Evolutionary conservation across 768 basidiomycete genomes (phyloP).

Genomic region (Kwoniella dendrophila): DNA sequence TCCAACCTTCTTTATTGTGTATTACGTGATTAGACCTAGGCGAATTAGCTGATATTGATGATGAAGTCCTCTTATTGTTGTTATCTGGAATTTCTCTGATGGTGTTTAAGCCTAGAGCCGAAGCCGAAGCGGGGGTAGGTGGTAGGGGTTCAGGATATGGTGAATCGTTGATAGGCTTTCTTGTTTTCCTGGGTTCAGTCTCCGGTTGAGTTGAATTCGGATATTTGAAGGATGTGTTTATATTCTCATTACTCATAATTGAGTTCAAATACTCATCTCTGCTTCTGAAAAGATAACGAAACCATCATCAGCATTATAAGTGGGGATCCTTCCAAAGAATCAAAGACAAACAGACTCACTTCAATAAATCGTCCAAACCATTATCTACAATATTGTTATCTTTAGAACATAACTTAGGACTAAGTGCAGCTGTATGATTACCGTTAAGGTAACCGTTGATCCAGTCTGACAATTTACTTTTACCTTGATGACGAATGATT

Average conservation of each 20-base stretch:
- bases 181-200: no score
- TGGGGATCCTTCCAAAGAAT: background rate
- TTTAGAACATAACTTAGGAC: no score
- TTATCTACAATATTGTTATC: no score
- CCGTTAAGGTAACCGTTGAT: constrained; percentile 4
- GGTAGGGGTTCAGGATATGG: background rate
- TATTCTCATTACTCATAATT: no score
- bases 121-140: no score
- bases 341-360: constrained; percentile 29
- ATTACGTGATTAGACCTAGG: background rate
- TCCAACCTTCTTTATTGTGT: background rate
- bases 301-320: background rate
- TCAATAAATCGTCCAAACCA: constrained; percentile 32
- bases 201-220: constrained; percentile 11
- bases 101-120: no score
- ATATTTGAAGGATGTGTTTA: no score
- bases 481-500: background rate
- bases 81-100: no score
- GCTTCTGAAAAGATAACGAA: background rate
- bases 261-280: constrained; percentile 62
- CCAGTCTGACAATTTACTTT: constrained; percentile 7
- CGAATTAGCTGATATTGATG: no score
- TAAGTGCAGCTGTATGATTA: background rate
- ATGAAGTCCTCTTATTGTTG: no score
- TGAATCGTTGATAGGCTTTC: no score